Evolutionary conservation across 257 asterid genomes (phyloP).

Genomic region (Nicotiana tabacum): DNA sequence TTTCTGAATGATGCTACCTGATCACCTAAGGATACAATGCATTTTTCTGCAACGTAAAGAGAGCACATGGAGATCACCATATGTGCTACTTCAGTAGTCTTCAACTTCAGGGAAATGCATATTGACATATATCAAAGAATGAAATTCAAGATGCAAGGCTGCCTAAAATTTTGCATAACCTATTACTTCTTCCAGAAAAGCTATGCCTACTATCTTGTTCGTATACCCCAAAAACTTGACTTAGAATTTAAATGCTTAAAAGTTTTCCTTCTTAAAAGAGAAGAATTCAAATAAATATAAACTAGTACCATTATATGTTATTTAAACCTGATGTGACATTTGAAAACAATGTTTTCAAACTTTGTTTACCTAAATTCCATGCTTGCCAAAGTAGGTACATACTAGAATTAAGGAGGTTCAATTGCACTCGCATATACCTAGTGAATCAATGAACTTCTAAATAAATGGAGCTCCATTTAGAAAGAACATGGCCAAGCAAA

Average conservation of each 20-base stretch:
- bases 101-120: background rate
- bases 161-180: background rate
- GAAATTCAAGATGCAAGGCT: background rate
- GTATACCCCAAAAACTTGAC: background rate
- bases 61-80: background rate
- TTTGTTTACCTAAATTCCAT: background rate
- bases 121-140: background rate
- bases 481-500: background rate
- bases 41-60: constrained; percentile 9
- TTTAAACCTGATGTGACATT: background rate
- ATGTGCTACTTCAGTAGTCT: background rate
- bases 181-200: background rate
- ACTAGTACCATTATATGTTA: background rate
- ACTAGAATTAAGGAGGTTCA: background rate
- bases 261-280: background rate
- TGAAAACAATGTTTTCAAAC: constrained; percentile 1
- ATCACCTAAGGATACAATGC: constrained; percentile 7
- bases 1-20: constrained; percentile 8
- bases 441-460: background rate
- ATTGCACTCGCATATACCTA: background rate
- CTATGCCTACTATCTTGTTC: background rate
- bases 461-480: background rate
- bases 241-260: background rate
- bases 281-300: background rate
- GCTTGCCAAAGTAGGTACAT: background rate